A percentile compares a stretch with the other conserved stretches of the same genome.
phyloP scores from a whole-genome alignment of 73 alveolate genomes.

The Paramecium octaurelia region DNA sequence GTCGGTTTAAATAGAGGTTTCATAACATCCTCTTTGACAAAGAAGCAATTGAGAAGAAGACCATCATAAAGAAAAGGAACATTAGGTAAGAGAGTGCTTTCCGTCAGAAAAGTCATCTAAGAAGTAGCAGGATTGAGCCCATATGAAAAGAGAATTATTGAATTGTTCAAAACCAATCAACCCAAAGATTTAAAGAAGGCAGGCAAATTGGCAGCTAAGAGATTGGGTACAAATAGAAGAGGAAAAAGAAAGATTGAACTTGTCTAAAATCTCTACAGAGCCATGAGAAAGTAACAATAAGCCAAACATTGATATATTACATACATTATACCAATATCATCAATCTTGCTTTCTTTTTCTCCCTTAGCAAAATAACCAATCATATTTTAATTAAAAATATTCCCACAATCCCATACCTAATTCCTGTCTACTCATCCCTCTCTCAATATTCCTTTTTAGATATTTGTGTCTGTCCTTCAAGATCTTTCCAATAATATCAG shows the following conservation, averaged over 20 bases:
- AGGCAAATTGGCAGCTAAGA: slow-evolving; percentile 83
- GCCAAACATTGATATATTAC: background rate
- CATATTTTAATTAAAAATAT: slow-evolving; percentile 15
- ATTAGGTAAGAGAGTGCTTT: slow-evolving; percentile 34
- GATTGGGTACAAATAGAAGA: slow-evolving; percentile 96
- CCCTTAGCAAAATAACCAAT: background rate
- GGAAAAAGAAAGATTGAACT: slow-evolving; percentile 84
- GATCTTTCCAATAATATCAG: slow-evolving; percentile 88
- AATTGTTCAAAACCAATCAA: slow-evolving; percentile 84
- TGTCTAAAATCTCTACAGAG: slow-evolving; percentile 7
- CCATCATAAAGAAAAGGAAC: slow-evolving; percentile 49
- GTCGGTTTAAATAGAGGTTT: slow-evolving; percentile 44
- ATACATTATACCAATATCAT: slow-evolving; percentile 36
- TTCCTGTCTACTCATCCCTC: slow-evolving; percentile 89
- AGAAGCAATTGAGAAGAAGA: slow-evolving; percentile 47
- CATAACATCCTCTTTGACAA: slow-evolving; percentile 5
- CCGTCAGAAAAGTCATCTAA: slow-evolving; percentile 75
- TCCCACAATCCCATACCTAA: slow-evolving; percentile 74
- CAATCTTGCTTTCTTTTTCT: slow-evolving; percentile 24
- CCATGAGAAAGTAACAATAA: slow-evolving; percentile 29
- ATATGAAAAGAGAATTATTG: slow-evolving; percentile 92
- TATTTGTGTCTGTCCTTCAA: slow-evolving; percentile 86
- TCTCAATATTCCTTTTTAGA: slow-evolving; percentile 79
- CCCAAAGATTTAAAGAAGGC: slow-evolving; percentile 91
- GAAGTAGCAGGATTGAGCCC: slow-evolving; percentile 95